These are phyloP conservation scores for Euptelea pleiosperma DNA, from an alignment of 164 flowering plant species.

Conservation along the genomic window DNA sequence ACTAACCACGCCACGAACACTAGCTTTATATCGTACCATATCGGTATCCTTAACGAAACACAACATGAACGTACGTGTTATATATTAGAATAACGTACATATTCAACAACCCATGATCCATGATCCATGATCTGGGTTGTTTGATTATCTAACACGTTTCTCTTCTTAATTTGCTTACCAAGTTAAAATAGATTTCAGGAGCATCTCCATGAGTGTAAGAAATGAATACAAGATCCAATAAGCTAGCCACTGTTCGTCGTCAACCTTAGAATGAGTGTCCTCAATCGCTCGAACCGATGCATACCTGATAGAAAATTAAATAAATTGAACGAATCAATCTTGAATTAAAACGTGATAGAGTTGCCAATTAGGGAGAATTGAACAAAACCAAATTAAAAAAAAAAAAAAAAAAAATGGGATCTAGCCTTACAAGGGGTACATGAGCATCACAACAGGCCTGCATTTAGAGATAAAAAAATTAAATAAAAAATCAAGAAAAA, in stretches of 20 bases:
- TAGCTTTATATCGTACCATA: constrained; percentile 58
- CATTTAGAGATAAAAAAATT: constrained; percentile 11
- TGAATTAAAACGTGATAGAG: neutral
- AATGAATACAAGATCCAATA: constrained; percentile 95
- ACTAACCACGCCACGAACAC: constrained; percentile 53
- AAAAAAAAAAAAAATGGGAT: neutral
- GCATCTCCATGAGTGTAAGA: constrained; percentile 80
- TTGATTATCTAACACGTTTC: too few relatives aligned
- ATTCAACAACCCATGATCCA: too few relatives aligned
- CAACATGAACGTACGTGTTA: too few relatives aligned
- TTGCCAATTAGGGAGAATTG: neutral
- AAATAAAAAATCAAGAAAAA: neutral
- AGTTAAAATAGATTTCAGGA: constrained; percentile 52
- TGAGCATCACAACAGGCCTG: constrained; percentile 75
- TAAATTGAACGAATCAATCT: neutral
- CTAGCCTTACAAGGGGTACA: constrained; percentile 81
- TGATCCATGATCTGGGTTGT: too few relatives aligned
- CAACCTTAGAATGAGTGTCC: constrained; percentile 69
- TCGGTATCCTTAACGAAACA: constrained; percentile 60
- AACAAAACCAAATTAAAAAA: neutral
- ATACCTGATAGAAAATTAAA: constrained; percentile 47
- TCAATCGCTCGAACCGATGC: constrained; percentile 91
- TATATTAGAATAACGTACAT: too few relatives aligned
- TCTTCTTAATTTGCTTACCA: constrained; percentile 55
- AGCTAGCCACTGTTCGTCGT: constrained; percentile 98